Base-by-base conservation (phyloP, 345 rosid genomes). In the Syzygium jambos region DNA sequence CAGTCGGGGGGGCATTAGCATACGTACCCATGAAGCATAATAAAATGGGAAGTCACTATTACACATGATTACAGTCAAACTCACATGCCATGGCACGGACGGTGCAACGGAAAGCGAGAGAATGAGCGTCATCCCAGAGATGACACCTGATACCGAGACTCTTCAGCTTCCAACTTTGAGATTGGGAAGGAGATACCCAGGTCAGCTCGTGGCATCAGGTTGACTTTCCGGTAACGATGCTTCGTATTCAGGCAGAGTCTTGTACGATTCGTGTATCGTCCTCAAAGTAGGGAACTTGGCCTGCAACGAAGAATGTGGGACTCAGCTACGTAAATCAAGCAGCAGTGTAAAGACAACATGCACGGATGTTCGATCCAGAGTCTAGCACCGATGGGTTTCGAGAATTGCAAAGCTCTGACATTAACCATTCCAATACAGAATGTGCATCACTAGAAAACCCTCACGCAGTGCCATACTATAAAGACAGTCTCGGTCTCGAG, bases 211-310 rank as follows among this genome's bases (percentile, higher is more conserved):
- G 3, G 92, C 94, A 89, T 93, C 95, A 8, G 95, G 94, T 84
- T 94, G 96, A 52, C 82, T 80, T 85, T 89, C 88, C 3, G 94
- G 96, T 11, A 88, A 89, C 22, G 94, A 89, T 53, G 92, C 94
- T 61, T 51, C 21, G 87, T 89, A 94, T 89, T 92, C 94, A 7
- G 93, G 94, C 30, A 93, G 84, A 30, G 84, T 57, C 88, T 90
- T 88, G 87, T 85, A 89, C 3, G 94, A 90, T 85, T 92, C 95
- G 16, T 88, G 87, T 56, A 93, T 52, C 89, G 91, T 88, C 57
- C 86, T 78, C 51, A 94, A 87, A 51, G 88, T 91, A 8, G 93
- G 95, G 86, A 85, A 94, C 87, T 90, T 91, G 84, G 93, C 87
- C 94, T 94, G 94, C 88, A 92, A 21, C 55, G 73, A 85, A 52